Percentiles rank a stretch among this genome's conserved stretches.
Conservation (phyloP, 495 filamentous ascomycete genomes). For the Melanomma pulvis-pyrius region DNA sequence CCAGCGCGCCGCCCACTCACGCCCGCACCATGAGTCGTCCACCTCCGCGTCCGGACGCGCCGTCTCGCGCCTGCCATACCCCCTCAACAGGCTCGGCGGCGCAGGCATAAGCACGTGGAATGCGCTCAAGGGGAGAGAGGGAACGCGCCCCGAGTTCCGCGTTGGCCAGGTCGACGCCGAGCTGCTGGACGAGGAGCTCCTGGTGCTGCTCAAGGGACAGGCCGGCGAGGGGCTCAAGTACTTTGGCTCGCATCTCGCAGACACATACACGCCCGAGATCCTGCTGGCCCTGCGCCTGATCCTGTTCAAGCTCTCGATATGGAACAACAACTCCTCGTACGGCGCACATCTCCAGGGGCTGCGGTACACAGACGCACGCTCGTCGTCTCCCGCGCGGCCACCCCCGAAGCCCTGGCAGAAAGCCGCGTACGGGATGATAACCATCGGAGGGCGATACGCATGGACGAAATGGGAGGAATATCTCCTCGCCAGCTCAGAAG, state of each 20-base stretch:
- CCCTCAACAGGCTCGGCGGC: slow-evolving; percentile 60
- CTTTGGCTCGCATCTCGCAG: slow-evolving; percentile 67
- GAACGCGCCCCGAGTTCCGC: slow-evolving; percentile 81
- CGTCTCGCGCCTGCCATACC: slow-evolving; percentile 64
- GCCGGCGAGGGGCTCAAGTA: slow-evolving; percentile 89
- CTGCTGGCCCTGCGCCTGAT: slow-evolving; percentile 72
- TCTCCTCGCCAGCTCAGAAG: slow-evolving; percentile 41
- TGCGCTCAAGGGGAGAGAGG: slow-evolving; percentile 70
- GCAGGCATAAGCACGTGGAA: slow-evolving; percentile 68
- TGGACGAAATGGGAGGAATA: slow-evolving; percentile 86
- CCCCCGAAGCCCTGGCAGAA: slow-evolving; percentile 78
- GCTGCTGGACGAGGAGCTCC: slow-evolving; percentile 89
- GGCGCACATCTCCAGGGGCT: slow-evolving; percentile 91
- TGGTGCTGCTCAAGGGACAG: slow-evolving; percentile 81
- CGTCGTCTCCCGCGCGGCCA: slow-evolving; percentile 60
- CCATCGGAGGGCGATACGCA: slow-evolving; percentile 82
- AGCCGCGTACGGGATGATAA: slow-evolving; percentile 76
- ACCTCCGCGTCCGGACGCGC: slow-evolving; percentile 39
- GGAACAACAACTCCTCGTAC: slow-evolving; percentile 95
- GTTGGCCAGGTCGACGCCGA: slow-evolving; percentile 98
- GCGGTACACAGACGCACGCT: slow-evolving; percentile 82
- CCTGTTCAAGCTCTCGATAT: slow-evolving; percentile 92
- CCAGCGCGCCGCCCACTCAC: slow-evolving; percentile 65
- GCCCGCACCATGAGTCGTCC: slow-evolving; percentile 45
- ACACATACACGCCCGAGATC: slow-evolving; percentile 88